Evolutionary conservation across 371 early-diverging fungal species (phyloP).

Genomic region (Actinomucor elegans): DNA sequence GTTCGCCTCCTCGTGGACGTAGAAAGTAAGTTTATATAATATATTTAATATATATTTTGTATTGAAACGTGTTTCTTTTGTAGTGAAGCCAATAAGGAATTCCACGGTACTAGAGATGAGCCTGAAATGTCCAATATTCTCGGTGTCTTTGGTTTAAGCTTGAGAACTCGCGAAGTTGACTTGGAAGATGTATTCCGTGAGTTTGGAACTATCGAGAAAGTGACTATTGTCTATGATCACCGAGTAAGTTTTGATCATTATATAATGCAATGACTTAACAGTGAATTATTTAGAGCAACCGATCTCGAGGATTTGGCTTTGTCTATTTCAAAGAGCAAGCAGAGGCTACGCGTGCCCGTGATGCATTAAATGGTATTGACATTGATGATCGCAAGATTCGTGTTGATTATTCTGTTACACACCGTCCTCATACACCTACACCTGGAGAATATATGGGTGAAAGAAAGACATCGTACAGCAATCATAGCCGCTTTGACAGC

Average conservation of each 20-base stretch:
- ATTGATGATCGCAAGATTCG: slow-evolving; percentile 77
- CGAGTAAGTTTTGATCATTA: slow-evolving; percentile 37
- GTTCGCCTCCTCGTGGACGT: slow-evolving; percentile 29
- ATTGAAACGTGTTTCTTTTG: background rate
- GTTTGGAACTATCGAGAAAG: slow-evolving; percentile 63
- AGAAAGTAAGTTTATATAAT: slow-evolving; percentile 17
- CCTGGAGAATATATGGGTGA: slow-evolving; percentile 75
- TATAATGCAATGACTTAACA: no score
- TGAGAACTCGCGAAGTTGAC: slow-evolving; percentile 66
- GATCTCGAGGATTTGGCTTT: slow-evolving; percentile 81
- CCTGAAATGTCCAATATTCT: slow-evolving; percentile 62
- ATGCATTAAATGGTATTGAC: slow-evolving; percentile 50
- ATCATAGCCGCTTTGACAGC: slow-evolving; percentile 15
- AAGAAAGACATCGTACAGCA: slow-evolving; percentile 21
- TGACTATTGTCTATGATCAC: slow-evolving; percentile 62
- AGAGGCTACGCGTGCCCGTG: slow-evolving; percentile 78
- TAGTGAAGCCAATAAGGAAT: slow-evolving; percentile 38
- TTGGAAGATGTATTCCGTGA: slow-evolving; percentile 69
- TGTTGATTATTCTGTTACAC: slow-evolving; percentile 76
- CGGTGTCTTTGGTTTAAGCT: slow-evolving; percentile 82
- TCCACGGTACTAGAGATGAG: slow-evolving; percentile 48
- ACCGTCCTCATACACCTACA: slow-evolving; percentile 65
- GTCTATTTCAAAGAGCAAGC: slow-evolving; percentile 83
- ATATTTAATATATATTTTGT: background rate
- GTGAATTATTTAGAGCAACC: slow-evolving; percentile 35